These are phyloP conservation scores for Trifolium pratense DNA, from an alignment of 306 rosid species.

Conservation along the genomic window DNA sequence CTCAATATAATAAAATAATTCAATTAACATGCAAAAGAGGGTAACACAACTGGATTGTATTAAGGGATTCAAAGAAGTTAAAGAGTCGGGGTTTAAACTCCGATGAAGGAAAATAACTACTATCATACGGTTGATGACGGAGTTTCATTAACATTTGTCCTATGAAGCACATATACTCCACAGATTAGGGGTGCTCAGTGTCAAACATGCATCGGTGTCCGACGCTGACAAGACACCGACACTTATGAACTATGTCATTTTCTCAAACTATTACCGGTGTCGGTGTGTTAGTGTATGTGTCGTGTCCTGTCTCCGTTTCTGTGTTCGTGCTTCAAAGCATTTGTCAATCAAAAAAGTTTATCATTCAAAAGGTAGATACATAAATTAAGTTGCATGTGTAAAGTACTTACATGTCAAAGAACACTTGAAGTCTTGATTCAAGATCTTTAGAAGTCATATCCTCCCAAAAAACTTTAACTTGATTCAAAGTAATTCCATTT, in stretches of 20 bases:
- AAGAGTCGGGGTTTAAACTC: neutral
- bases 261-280: no score
- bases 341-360: neutral
- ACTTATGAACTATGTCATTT: no score
- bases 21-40: neutral
- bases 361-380: conserved; percentile 6
- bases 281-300: no score
- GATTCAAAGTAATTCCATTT: conserved; percentile 57
- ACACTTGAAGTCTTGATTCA: conserved; percentile 83
- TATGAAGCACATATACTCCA: no score
- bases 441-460: conserved; percentile 77
- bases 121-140: neutral
- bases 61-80: neutral
- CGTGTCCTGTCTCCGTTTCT: no score
- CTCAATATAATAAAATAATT: neutral
- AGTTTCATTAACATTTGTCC: neutral
- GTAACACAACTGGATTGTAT: neutral
- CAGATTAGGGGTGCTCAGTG: no score
- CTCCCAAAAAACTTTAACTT: conserved; percentile 75
- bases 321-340: no score
- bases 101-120: neutral
- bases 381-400: neutral
- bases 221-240: no score
- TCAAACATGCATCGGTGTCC: no score
- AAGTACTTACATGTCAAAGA: conserved; percentile 80